phyloP scores from a whole-genome alignment of 768 basidiomycete genomes.

The Cystofilobasidium capitatum region DNA sequence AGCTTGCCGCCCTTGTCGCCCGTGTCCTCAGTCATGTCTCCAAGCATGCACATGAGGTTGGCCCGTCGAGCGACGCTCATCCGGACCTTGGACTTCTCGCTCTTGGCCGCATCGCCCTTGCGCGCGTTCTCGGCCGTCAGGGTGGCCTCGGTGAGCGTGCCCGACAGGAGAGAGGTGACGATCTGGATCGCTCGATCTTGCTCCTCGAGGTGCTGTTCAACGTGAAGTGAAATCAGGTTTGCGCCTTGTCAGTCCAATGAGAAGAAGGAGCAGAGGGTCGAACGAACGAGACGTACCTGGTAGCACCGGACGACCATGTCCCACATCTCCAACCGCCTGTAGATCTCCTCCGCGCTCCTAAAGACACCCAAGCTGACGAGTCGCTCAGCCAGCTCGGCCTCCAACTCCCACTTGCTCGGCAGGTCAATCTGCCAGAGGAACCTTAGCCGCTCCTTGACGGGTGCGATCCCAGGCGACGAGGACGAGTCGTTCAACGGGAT shows the following conservation, averaged over 20 bases:
- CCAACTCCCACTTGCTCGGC: slow-evolving; percentile 87
- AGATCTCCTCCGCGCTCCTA: slow-evolving; percentile 84
- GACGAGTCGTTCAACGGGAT: slow-evolving; percentile 40
- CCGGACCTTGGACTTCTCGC: slow-evolving; percentile 5
- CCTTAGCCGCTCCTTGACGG: slow-evolving; percentile 54
- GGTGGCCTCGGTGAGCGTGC: slow-evolving; percentile 17
- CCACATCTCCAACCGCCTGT: slow-evolving; percentile 95
- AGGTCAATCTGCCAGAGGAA: slow-evolving; percentile 73
- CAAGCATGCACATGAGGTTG: slow-evolving; percentile 89
- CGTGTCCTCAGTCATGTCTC: slow-evolving; percentile 53
- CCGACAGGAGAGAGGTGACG: slow-evolving; percentile 57
- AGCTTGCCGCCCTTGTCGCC: slow-evolving; percentile 46
- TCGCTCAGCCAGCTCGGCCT: slow-evolving; percentile 74
- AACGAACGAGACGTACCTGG: slow-evolving; percentile 39
- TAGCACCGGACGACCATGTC: slow-evolving; percentile 89
- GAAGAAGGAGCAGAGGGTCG: not conserved
- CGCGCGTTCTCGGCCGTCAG: slow-evolving; percentile 11
- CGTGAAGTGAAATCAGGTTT: not conserved
- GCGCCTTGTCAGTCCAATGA: not conserved
- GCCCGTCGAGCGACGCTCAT: slow-evolving; percentile 54
- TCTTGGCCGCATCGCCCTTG: slow-evolving; percentile 19
- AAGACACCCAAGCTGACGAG: slow-evolving; percentile 78
- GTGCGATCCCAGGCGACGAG: slow-evolving; percentile 25
- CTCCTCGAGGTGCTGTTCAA: slow-evolving; percentile 53
- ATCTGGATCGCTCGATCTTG: slow-evolving; percentile 67